Evolutionary conservation across 306 rosid genomes (phyloP), one percentile per base, ranked within the genome.

Genomic region (Hippophae gyantsensis): DNA sequence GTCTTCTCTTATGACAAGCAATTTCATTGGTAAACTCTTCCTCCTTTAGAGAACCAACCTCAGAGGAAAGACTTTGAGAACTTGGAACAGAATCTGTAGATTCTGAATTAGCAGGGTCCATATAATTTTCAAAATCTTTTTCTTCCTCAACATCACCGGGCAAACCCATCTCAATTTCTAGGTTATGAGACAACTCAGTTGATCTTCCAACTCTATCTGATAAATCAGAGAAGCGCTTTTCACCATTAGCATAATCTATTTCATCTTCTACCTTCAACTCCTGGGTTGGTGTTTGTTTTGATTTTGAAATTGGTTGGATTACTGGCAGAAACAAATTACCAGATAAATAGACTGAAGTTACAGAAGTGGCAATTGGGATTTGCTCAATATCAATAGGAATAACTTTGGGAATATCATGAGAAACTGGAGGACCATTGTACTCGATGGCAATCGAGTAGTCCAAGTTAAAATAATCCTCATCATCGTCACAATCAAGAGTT

Each of bases 381-480:
- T 69, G 74, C 42, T 76, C 65, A 62, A 79, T 56, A 58, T 74
- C 70, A 51, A 89, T 73, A 48, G 95, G 82, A 56, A 49, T 13
- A 2, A 68, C 77, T 58, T 79, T 75, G 14, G 97, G 97, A 71
- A 89, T 69, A 1, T 68, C 78, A 59, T 72, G 61, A 44, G 56
- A 25, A 10, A 83, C 14, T 47, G 85, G 75, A 64, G 90, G 86
- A 8, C 97, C 97, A 69, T 10, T 40, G 60, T 89, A 89, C 65
- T 75, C 84, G 10, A 67, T 51, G 9, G 97, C 95, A 66, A 89
- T 73, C 7, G 97, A 86, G 58, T 73, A 89, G 23, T 89, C 95
- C 50, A 64, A 12, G 42, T 45, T 61, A 57, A 66, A 44, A 61
- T 59, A 74, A 10, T 23, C 76, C 10, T 79, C 70, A 10, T 54